phyloP scores from a whole-genome alignment of 352 stramenopile species.

The Pythium rishiriense region DNA sequence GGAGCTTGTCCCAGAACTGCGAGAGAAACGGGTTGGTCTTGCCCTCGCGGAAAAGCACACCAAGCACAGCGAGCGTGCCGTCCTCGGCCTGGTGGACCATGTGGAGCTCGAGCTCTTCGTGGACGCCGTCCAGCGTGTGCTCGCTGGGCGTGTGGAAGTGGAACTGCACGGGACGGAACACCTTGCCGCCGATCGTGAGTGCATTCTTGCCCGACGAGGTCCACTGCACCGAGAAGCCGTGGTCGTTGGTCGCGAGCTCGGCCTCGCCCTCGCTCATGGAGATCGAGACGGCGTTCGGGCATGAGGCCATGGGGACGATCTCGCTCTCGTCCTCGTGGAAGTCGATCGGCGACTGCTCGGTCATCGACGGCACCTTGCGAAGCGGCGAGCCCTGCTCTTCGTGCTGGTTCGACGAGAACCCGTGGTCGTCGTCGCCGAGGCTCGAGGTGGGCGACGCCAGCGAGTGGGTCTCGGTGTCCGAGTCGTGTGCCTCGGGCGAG shows the following conservation, averaged over 20 bases:
- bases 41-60: slow-evolving; percentile 58
- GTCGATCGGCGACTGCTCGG: slow-evolving; percentile 57
- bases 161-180: slow-evolving; percentile 62
- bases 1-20: slow-evolving; percentile 58
- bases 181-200: slow-evolving; percentile 49
- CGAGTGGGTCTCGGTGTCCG: slow-evolving; percentile 22
- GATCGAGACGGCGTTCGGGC: slow-evolving; percentile 31
- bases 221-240: slow-evolving; percentile 64
- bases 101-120: slow-evolving; percentile 62
- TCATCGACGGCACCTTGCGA: slow-evolving; percentile 4
- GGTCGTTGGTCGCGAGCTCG: slow-evolving; percentile 35
- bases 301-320: slow-evolving; percentile 24
- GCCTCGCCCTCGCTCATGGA: slow-evolving; percentile 32
- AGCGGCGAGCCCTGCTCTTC: neutral
- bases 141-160: slow-evolving; percentile 65
- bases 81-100: slow-evolving; percentile 66
- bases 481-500: slow-evolving; percentile 4
- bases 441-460: slow-evolving; percentile 11
- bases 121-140: slow-evolving; percentile 64
- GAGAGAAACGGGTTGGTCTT: slow-evolving; percentile 56
- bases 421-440: slow-evolving; percentile 3
- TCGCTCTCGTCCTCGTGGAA: slow-evolving; percentile 36
- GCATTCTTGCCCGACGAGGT: slow-evolving; percentile 37
- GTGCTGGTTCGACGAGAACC: neutral
- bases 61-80: slow-evolving; percentile 54